Evolutionary conservation across 116 monocot species (phyloP).

Genomic region (Posidonia oceanica): DNA sequence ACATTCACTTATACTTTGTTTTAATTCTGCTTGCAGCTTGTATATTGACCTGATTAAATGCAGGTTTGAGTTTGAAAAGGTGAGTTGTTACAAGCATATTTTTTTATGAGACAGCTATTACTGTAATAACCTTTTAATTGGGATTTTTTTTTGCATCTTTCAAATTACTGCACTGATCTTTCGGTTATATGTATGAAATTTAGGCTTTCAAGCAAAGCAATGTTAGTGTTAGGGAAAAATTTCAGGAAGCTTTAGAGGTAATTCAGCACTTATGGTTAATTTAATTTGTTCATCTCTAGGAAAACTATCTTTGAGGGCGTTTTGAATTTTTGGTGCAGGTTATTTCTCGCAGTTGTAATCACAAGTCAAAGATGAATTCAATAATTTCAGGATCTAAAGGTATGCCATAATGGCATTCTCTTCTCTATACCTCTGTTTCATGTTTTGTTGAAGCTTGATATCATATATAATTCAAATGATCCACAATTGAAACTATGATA

Average conservation of each 20-base stretch:
- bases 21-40: slow-evolving; percentile 7
- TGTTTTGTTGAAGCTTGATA: not conserved
- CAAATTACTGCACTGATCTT: no score
- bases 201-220: slow-evolving; percentile 7
- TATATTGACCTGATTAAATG: slow-evolving; percentile 2
- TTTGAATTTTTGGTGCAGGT: not conserved
- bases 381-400: no score
- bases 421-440: not conserved
- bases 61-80: slow-evolving; percentile 6
- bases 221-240: not conserved
- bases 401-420: not conserved
- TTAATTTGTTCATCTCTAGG: not conserved
- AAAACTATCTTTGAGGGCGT: not conserved
- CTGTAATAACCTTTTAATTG: no score
- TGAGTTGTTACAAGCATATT: not conserved
- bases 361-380: not conserved
- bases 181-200: not conserved
- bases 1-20: not conserved
- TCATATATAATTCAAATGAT: no score
- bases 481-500: no score
- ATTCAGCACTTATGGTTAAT: not conserved
- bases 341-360: not conserved
- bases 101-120: not conserved
- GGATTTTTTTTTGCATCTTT: no score
- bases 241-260: slow-evolving; percentile 9